Conservation (phyloP, 345 rosid genomes). For the Excoecaria cochinchinensis region DNA sequence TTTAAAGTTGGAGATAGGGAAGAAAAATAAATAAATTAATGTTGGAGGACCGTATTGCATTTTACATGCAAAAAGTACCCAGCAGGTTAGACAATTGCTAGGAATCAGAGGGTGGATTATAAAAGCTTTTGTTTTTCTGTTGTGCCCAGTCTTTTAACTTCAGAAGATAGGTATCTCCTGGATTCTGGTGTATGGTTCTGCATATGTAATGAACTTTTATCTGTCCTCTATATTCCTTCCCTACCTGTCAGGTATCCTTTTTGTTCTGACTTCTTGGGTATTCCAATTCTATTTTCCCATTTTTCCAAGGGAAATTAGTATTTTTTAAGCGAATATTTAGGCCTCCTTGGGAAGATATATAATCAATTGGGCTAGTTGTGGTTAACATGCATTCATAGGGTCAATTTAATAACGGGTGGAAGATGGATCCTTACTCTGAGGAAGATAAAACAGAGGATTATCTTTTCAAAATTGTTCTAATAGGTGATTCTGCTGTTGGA, state of each 20-base stretch:
- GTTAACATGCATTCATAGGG: conserved; percentile 47
- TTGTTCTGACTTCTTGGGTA: conserved; percentile 29
- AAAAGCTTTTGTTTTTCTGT: conserved; percentile 23
- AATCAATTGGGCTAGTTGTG: conserved; percentile 20
- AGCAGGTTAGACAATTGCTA: conserved; percentile 12
- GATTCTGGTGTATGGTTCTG: conserved; percentile 11
- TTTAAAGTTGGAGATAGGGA: too few relatives aligned
- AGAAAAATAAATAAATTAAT: background rate
- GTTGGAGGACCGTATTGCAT: conserved; percentile 10
- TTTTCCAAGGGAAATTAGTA: conserved; percentile 22
- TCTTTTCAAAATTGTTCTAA: too few relatives aligned
- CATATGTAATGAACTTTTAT: conserved; percentile 18
- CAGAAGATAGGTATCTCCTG: conserved; percentile 34
- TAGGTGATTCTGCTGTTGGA: too few relatives aligned
- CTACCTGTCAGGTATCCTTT: conserved; percentile 42
- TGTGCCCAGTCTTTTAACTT: conserved; percentile 22
- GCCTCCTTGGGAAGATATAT: conserved; percentile 14
- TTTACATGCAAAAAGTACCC: conserved; percentile 9
- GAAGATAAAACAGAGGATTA: conserved; percentile 49
- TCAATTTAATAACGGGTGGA: conserved; percentile 28
- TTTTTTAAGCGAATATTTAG: conserved; percentile 21
- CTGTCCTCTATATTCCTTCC: conserved; percentile 38
- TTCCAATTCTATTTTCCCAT: conserved; percentile 24
- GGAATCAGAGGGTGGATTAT: conserved; percentile 24
- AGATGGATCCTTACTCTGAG: conserved; percentile 74